A percentile compares a stretch with the other conserved stretches of the same genome.
Evolutionary conservation across 176 grass and related monocot species (phyloP).

Genomic region (Phoenix roebelenii): DNA sequence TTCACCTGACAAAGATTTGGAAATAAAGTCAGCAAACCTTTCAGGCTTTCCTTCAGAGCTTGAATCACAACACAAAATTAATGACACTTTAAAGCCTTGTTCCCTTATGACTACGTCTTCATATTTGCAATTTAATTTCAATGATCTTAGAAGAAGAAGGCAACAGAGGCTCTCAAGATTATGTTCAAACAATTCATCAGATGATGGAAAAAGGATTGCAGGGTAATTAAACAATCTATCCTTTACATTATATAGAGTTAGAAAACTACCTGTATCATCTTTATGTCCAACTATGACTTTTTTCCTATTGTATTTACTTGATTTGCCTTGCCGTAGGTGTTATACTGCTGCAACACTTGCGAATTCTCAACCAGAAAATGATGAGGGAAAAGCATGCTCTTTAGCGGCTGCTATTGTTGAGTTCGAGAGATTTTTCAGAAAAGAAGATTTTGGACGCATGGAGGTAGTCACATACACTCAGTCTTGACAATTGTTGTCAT

Average conservation of each 20-base stretch:
- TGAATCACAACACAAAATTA: constrained; percentile 25
- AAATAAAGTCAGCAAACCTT: constrained; percentile 25
- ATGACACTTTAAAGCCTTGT: constrained; percentile 24
- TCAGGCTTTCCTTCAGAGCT: constrained; percentile 22
- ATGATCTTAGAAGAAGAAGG: constrained; percentile 67
- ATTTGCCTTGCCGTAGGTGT: constrained; percentile 29
- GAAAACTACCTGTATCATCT: no score
- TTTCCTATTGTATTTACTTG: constrained; percentile 7
- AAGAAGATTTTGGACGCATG: constrained; percentile 91
- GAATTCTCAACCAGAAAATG: constrained; percentile 45
- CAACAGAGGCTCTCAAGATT: constrained; percentile 34
- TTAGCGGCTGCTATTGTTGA: constrained; percentile 69
- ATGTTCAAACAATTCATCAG: constrained; percentile 26
- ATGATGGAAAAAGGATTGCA: constrained; percentile 24
- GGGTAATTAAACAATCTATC: constrained; percentile 25
- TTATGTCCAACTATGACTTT: neutral
- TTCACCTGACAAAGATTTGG: constrained; percentile 21
- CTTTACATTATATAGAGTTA: no score
- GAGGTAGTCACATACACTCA: constrained; percentile 39
- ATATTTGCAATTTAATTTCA: constrained; percentile 50
- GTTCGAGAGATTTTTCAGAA: constrained; percentile 83
- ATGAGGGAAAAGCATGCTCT: constrained; percentile 50
- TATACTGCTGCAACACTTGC: constrained; percentile 72
- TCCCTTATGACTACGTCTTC: constrained; percentile 40
- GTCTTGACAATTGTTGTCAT: no score